These are phyloP conservation scores for Annulohypoxylon nitens DNA, from an alignment of 495 filamentous ascomycete genomes.

Conservation along the genomic window DNA sequence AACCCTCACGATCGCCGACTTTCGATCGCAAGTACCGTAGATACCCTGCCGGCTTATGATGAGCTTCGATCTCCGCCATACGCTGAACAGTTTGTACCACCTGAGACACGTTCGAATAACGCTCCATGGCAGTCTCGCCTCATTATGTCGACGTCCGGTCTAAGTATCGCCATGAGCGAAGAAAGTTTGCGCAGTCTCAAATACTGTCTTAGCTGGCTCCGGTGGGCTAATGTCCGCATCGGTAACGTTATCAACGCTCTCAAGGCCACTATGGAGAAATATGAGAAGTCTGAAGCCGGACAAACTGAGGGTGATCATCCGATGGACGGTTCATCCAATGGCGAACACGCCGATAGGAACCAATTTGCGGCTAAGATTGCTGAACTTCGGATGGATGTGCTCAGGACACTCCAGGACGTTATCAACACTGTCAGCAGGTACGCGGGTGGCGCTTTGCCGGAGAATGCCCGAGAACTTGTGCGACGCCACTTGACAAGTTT, in stretches of 20 bases:
- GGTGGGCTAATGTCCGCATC: conserved; percentile 80
- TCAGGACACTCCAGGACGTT: conserved; percentile 79
- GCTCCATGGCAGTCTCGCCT: conserved; percentile 81
- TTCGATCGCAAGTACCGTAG: conserved; percentile 66
- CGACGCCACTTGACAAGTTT: conserved; percentile 82
- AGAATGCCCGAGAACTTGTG: conserved; percentile 83
- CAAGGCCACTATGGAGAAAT: conserved; percentile 78
- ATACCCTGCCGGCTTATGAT: conserved; percentile 84
- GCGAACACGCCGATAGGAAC: conserved; percentile 51
- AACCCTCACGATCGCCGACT: conserved; percentile 55
- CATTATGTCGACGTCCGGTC: conserved; percentile 83
- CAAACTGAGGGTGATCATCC: conserved; percentile 39
- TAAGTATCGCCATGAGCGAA: conserved; percentile 89
- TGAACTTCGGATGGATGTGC: conserved; percentile 76
- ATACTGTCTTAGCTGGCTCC: conserved; percentile 81
- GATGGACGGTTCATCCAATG: conserved; percentile 40
- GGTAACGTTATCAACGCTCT: conserved; percentile 76
- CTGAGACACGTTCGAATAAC: conserved; percentile 45
- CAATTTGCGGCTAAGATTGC: conserved; percentile 72
- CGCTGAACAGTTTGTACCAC: conserved; percentile 58
- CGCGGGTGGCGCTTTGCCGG: conserved; percentile 85
- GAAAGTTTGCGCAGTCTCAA: conserved; percentile 81
- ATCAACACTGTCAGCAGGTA: conserved; percentile 85
- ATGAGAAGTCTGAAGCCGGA: conserved; percentile 65
- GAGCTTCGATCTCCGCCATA: conserved; percentile 79